phyloP scores from a whole-genome alignment of 371 early-diverging fungal species.

The Lichtheimia corymbifera region DNA sequence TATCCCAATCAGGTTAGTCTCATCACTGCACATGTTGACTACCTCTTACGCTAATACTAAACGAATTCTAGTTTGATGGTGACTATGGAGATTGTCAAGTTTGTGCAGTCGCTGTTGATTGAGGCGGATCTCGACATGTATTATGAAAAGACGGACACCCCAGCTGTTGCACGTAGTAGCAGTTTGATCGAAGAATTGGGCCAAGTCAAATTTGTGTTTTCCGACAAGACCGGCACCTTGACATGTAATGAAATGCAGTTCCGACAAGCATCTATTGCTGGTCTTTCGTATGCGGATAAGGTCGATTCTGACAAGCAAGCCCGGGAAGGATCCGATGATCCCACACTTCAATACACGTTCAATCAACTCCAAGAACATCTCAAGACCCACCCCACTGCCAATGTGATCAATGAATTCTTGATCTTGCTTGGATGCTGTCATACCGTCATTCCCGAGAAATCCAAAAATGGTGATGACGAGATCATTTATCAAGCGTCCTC shows the following conservation, averaged over 20 bases:
- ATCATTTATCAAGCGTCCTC: slow-evolving; percentile 88
- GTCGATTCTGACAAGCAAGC: slow-evolving; percentile 79
- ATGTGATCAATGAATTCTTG: slow-evolving; percentile 74
- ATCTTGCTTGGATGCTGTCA: slow-evolving; percentile 92
- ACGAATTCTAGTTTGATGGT: slow-evolving; percentile 75
- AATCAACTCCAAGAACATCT: slow-evolving; percentile 65
- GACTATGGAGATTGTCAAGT: slow-evolving; percentile 92
- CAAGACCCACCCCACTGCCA: slow-evolving; percentile 61
- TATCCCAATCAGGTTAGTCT: slow-evolving; percentile 76
- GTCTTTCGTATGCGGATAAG: slow-evolving; percentile 74
- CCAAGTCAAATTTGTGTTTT: slow-evolving; percentile 81
- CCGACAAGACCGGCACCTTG: slow-evolving; percentile 95
- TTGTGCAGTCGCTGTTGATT: slow-evolving; percentile 78
- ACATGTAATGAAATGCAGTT: slow-evolving; percentile 98
- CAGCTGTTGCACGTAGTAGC: slow-evolving; percentile 85
- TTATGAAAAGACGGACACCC: slow-evolving; percentile 80
- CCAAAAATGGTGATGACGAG: slow-evolving; percentile 61
- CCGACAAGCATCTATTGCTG: slow-evolving; percentile 81
- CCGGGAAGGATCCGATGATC: slow-evolving; percentile 63
- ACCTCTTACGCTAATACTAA: not conserved
- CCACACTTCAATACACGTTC: slow-evolving; percentile 68
- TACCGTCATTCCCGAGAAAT: slow-evolving; percentile 93
- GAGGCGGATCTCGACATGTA: slow-evolving; percentile 87
- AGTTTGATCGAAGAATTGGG: slow-evolving; percentile 94
- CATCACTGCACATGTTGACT: not conserved